Evolutionary conservation across 2,329 filamentous ascomycete genomes (phyloP), one percentile per base, ranked within the genome.

Genomic region (Claviceps fusiformis): DNA sequence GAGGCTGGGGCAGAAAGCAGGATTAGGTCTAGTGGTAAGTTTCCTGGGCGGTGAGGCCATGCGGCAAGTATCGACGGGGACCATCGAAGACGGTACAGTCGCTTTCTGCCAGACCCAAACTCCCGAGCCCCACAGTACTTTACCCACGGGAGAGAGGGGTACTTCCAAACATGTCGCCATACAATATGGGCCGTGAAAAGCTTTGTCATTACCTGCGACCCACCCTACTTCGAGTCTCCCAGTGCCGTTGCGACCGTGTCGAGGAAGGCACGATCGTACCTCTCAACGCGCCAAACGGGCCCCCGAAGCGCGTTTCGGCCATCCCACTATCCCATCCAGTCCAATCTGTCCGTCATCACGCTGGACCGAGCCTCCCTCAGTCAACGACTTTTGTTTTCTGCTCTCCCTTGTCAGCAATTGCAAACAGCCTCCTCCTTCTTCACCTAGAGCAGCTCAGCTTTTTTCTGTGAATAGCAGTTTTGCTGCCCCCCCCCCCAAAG

Each of bases 261-360:
- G 24, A 47, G 46, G 46, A 54, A 49, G 46, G 45, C 19, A 41
- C 31, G 24, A 54, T 19, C 17, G 57, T 59, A 62, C 61, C 64
- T 63, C 64, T 66, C 62, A 65, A 66, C 64, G 64, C 64, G 64
- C 50, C 60, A 56, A 51, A 56, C 55, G 53, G 57, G 57, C 59
- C 54, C 58, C 56, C 59, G 57, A 59, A 63, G 63, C 64, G 64
- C 64, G 64, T 66, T 62, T 62, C 59, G 52, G 29, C 56, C 48
- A 47, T 54, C 39, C 29, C 50, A 27, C 45, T 6, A 43, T 41
- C 50, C 41, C 46, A 31, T 27, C 54, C 24, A 17, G 31, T 35
- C 47, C 24, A 19, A 27, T 49, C 47, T 35, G 47, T 41, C 44
- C 29, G 35, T 37, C 3, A 37, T 37, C 10, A 37, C 11, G 3